phyloP scores from a whole-genome alignment of 2,329 filamentous ascomycete genomes.

The Paracorniculantispora psalliotae region DNA sequence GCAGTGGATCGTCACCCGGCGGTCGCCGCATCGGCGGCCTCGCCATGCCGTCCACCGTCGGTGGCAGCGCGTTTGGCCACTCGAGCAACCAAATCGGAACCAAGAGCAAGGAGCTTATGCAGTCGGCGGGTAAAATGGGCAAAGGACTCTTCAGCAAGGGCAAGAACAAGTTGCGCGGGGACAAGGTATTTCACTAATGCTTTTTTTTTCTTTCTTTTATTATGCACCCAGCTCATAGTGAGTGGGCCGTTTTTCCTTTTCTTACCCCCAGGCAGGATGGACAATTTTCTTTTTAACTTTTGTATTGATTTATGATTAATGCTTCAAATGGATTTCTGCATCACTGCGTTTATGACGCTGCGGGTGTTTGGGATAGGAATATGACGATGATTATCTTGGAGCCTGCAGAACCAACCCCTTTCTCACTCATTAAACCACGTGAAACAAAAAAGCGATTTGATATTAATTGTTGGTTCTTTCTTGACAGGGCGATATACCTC shows the following conservation, averaged over 20 bases:
- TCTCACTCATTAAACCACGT: slow-evolving; percentile 18
- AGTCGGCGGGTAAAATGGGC: slow-evolving; percentile 80
- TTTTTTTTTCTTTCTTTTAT: slow-evolving; percentile 29
- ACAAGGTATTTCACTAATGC: slow-evolving; percentile 81
- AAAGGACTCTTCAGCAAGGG: slow-evolving; percentile 90
- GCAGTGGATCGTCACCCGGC: slow-evolving; percentile 27
- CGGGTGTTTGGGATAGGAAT: slow-evolving; percentile 38
- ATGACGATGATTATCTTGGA: slow-evolving; percentile 28
- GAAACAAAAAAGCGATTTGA: slow-evolving; percentile 24
- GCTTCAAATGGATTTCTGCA: slow-evolving; percentile 24
- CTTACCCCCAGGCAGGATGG: slow-evolving; percentile 13
- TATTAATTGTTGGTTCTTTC: slow-evolving; percentile 33
- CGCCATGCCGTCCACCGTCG: slow-evolving; percentile 35
- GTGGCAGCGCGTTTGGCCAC: slow-evolving; percentile 43
- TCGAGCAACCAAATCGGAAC: slow-evolving; percentile 64
- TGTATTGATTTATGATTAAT: slow-evolving; percentile 14
- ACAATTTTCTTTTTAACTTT: slow-evolving; percentile 13
- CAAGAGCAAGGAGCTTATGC: slow-evolving; percentile 84
- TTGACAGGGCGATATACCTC: slow-evolving; percentile 32
- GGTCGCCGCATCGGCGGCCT: slow-evolving; percentile 32
- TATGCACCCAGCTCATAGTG: slow-evolving; percentile 17
- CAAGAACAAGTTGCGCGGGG: slow-evolving; percentile 74
- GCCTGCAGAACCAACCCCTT: slow-evolving; percentile 21
- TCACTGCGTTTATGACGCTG: slow-evolving; percentile 30
- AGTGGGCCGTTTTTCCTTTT: slow-evolving; percentile 17